Percentiles rank a stretch among this genome's conserved stretches.
Evolutionary conservation across 805 yeast species (phyloP).

Genomic region (Candida namnaoensis): DNA sequence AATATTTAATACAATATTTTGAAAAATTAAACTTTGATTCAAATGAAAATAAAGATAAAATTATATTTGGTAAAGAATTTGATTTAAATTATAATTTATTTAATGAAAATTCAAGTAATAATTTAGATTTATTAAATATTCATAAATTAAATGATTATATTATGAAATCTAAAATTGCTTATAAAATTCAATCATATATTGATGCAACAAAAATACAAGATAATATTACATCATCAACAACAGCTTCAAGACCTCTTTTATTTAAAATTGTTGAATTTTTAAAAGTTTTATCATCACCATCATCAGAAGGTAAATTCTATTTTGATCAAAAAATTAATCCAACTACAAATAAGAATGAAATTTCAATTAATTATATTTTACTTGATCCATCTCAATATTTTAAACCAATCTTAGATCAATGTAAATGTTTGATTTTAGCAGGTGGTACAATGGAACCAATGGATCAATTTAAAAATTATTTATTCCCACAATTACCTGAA

Average conservation of each 20-base stretch:
- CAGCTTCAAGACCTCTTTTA: slow-evolving; percentile 36
- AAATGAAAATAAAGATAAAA: slow-evolving; percentile 12
- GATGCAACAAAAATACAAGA: slow-evolving; percentile 14
- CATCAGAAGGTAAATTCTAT: slow-evolving; percentile 71
- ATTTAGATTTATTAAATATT: slow-evolving; percentile 67
- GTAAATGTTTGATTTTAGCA: slow-evolving; percentile 68
- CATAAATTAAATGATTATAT: slow-evolving; percentile 60
- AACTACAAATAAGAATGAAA: slow-evolving; percentile 8
- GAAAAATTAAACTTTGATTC: slow-evolving; percentile 2
- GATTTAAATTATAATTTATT: slow-evolving; percentile 32
- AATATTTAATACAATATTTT: slow-evolving; percentile 41
- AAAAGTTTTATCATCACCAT: slow-evolving; percentile 59
- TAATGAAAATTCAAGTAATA: slow-evolving; percentile 33
- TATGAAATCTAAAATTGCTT: slow-evolving; percentile 65
- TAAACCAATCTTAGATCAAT: slow-evolving; percentile 51
- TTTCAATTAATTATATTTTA: slow-evolving; percentile 54
- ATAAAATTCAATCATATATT: slow-evolving; percentile 70
- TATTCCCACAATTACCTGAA: slow-evolving; percentile 50
- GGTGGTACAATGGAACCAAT: slow-evolving; percentile 97
- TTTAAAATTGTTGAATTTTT: slow-evolving; percentile 62
- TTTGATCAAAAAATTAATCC: slow-evolving; percentile 38
- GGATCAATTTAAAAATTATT: slow-evolving; percentile 53
- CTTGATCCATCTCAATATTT: slow-evolving; percentile 74
- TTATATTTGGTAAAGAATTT: slow-evolving; percentile 47
- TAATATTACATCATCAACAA: slow-evolving; percentile 3